These are phyloP conservation scores for Ajuga chamaepitys DNA, from an alignment of 257 asterid species.

Conservation along the genomic window DNA sequence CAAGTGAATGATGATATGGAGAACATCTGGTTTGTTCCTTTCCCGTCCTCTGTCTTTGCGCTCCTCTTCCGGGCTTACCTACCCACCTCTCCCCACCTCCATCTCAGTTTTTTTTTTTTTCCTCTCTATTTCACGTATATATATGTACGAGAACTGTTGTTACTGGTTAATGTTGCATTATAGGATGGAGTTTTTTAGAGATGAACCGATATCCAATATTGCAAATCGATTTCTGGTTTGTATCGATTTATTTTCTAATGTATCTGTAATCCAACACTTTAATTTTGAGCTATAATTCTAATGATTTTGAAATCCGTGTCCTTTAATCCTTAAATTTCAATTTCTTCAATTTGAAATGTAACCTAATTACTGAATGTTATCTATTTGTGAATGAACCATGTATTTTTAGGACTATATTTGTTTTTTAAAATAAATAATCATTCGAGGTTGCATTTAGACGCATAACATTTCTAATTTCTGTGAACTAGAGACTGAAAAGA, in stretches of 20 bases:
- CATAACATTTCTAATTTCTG: too few relatives aligned
- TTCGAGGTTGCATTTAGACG: too few relatives aligned
- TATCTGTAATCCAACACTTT: not conserved
- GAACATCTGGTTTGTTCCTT: conserved; percentile 15
- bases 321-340: too few relatives aligned
- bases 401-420: too few relatives aligned
- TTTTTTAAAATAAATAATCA: too few relatives aligned
- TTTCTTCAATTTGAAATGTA: too few relatives aligned
- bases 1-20: conserved; percentile 49
- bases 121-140: not conserved
- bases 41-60: not conserved
- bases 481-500: too few relatives aligned
- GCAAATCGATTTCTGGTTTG: not conserved
- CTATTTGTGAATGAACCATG: too few relatives aligned
- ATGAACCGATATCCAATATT: not conserved
- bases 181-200: not conserved
- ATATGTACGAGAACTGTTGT: not conserved
- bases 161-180: not conserved
- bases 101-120: not conserved
- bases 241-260: not conserved
- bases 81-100: not conserved
- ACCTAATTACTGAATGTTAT: too few relatives aligned
- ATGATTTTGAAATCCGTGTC: not conserved
- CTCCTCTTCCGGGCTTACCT: not conserved
- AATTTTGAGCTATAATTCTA: not conserved